Conservation (phyloP, 192 early-diverging fungal genomes). For the Irineochytrium annulatum region DNA sequence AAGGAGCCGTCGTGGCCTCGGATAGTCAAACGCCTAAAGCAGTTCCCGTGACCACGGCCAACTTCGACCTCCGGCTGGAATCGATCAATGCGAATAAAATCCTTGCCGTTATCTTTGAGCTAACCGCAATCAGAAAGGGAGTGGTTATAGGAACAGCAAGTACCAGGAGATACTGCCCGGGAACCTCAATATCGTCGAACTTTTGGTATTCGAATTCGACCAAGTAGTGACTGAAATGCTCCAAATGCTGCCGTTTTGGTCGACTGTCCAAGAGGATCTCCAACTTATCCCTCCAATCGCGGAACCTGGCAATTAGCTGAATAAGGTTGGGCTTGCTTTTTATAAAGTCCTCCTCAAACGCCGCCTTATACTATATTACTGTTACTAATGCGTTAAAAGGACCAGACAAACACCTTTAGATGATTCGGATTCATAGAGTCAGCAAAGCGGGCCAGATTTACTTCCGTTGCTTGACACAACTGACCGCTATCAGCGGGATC, state of each 20-base stretch:
- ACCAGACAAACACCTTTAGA: conserved; percentile 66
- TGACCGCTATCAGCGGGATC: conserved; percentile 60
- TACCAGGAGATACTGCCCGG: conserved; percentile 92
- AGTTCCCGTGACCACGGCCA: conserved; percentile 68
- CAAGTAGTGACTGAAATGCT: conserved; percentile 85
- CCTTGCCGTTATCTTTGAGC: conserved; percentile 70
- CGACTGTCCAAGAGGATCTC: conserved; percentile 79
- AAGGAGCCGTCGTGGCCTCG: conserved; percentile 87
- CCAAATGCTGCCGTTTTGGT: conserved; percentile 76
- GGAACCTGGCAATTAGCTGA: conserved; percentile 78
- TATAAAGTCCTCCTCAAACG: conserved; percentile 92
- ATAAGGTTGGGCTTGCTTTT: conserved; percentile 75
- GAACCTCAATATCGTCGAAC: conserved; percentile 98
- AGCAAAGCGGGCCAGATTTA: conserved; percentile 84
- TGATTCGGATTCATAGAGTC: conserved; percentile 77
- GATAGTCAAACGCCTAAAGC: conserved; percentile 76
- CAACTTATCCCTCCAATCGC: conserved; percentile 92
- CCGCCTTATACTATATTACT: conserved; percentile 44
- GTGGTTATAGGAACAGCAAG: too few relatives aligned
- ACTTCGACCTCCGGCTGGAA: conserved; percentile 90
- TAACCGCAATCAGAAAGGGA: conserved; percentile 19
- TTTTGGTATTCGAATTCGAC: conserved; percentile 98
- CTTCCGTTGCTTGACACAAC: conserved; percentile 64
- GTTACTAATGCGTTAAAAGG: too few relatives aligned
- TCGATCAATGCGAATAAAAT: conserved; percentile 93